phyloP scores from a whole-genome alignment of 2,329 filamentous ascomycete genomes.

The Pleoardoris graminearum region DNA sequence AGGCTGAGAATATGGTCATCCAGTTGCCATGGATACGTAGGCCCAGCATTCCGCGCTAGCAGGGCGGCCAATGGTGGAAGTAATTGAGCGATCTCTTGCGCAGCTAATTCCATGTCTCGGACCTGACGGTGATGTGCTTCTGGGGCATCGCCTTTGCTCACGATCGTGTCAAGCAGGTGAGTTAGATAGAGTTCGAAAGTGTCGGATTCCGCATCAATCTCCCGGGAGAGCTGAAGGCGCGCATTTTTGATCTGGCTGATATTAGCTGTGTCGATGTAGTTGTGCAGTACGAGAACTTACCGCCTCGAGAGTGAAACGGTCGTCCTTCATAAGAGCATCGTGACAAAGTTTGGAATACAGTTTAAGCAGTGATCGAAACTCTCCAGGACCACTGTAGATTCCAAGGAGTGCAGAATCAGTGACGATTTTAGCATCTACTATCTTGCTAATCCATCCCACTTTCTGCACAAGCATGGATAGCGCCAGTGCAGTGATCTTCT shows the following conservation, averaged over 20 bases:
- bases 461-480: constrained; percentile 98
- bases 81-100: constrained; percentile 84
- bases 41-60: constrained; percentile 60
- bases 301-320: constrained; percentile 69
- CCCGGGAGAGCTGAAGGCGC: constrained; percentile 74
- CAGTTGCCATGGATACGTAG: constrained; percentile 63
- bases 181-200: constrained; percentile 83
- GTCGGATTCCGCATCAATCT: constrained; percentile 68
- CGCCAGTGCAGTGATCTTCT: constrained; percentile 89
- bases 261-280: not conserved
- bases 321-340: constrained; percentile 71
- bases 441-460: constrained; percentile 77
- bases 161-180: constrained; percentile 81
- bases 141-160: constrained; percentile 86
- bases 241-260: constrained; percentile 69
- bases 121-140: constrained; percentile 71
- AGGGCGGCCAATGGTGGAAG: constrained; percentile 85
- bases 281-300: constrained; percentile 54
- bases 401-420: constrained; percentile 78
- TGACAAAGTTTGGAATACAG: constrained; percentile 76
- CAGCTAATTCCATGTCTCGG: constrained; percentile 78
- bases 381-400: constrained; percentile 73
- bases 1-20: constrained; percentile 62
- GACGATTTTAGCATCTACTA: constrained; percentile 84
- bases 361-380: constrained; percentile 85